Base-by-base conservation (phyloP, 768 basidiomycete species). In the Leccinum rimulosum region DNA sequence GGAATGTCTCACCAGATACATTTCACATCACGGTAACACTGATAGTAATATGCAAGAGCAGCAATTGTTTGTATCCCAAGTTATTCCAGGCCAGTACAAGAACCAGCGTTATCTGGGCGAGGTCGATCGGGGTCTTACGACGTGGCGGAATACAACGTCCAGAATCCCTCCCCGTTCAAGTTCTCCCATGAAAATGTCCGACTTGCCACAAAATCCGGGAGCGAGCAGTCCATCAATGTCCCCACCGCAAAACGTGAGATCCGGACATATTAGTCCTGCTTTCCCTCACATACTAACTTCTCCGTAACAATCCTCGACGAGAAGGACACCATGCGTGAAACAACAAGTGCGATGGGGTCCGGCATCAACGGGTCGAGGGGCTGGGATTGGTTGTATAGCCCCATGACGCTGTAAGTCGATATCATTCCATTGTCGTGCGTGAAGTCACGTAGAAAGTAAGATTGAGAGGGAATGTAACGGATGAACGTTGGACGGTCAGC, bases 371-470 rank as follows among this genome's bases (percentile, higher is more conserved):
- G 22, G 22, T 22, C 22, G 22, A 22, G 22, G 22, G 22, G 22
- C 22, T 43, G 64, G 75, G 3, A 27, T 2, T 25, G 3, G 25
- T 25, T 25, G 25, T 25, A 25, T 25, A 25, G 25, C 25, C 25
- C 25, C 2, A 25, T 25, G 25, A 25, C 3, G 25, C 25, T 25
- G 25, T 25, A 25, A 25, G 93, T 86, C 25, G 90, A 84, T 51
- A 89, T 77, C 83, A 95, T 89, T 67, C 86, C 74, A 71, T 92
- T 88, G 68, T 94, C 92, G 69, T 95, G 92, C 8, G 89, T 84
- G 70, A 95, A 93, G 73, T 95, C 92, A 22, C 85, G 65, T 89
- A 91, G 49, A 91, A 66, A 6, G 77, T 76, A 59, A 82, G 81
- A 59, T 84, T 66, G 12, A 90, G 79, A 0, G 92, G 91, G 75